Conservation (phyloP, 495 filamentous ascomycete genomes). For the Penicillium goetzii region DNA sequence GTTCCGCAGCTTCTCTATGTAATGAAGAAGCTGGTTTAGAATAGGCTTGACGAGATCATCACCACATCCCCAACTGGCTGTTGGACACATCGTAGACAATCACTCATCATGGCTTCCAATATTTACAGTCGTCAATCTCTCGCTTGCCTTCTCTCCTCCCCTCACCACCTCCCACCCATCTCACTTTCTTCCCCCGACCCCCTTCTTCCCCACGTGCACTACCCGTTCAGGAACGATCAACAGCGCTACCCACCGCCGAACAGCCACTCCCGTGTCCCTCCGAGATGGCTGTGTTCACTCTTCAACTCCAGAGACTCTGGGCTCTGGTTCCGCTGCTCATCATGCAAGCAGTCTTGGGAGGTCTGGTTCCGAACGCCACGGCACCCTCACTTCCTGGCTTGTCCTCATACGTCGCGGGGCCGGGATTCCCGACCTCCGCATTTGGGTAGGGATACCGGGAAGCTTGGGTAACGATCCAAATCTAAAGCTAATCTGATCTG, state of each 20-base stretch:
- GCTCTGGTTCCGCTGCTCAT: not conserved
- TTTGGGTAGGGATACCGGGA: slow-evolving; percentile 41
- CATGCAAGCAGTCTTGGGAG: slow-evolving; percentile 23
- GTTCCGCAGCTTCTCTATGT: not conserved
- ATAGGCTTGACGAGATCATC: not conserved
- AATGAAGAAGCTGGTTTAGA: not conserved
- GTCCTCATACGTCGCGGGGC: slow-evolving; percentile 52
- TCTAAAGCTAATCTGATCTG: slow-evolving; percentile 3
- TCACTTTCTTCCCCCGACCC: not conserved
- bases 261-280: slow-evolving; percentile 1
- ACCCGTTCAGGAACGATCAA: slow-evolving; percentile 4
- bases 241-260: not conserved
- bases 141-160: not conserved
- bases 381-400: slow-evolving; percentile 36
- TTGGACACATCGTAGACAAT: not conserved
- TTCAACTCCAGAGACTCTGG: not conserved
- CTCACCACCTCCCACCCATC: not conserved
- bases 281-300: not conserved
- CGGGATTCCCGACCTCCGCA: slow-evolving; percentile 57
- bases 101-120: not conserved
- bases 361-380: not conserved
- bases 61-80: not conserved
- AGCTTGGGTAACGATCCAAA: not conserved
- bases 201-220: slow-evolving; percentile 9
- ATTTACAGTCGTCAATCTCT: not conserved